Conservation (phyloP, 495 filamentous ascomycete species). For the Xylaria acuta region DNA sequence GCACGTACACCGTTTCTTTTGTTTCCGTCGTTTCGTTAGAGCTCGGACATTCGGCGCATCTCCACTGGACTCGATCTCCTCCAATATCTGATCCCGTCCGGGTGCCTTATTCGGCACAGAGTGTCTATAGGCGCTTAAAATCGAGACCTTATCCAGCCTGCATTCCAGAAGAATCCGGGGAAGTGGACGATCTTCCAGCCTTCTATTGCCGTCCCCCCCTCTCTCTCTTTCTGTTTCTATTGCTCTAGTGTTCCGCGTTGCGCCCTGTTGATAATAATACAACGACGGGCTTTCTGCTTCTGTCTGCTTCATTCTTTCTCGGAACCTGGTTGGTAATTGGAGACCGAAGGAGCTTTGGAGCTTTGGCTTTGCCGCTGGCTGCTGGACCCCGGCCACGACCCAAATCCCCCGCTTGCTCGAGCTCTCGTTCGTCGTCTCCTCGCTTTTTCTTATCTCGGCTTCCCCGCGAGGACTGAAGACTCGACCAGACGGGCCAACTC, state of each 20-base stretch:
- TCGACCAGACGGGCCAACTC: background rate
- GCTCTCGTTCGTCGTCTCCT: background rate
- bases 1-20: constrained; percentile 8
- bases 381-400: constrained; percentile 28
- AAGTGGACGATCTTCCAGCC: background rate
- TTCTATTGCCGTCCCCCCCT: background rate
- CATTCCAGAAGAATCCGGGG: constrained; percentile 20
- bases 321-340: constrained; percentile 1
- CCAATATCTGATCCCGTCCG: background rate
- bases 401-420: constrained; percentile 14
- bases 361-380: constrained; percentile 20
- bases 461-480: constrained; percentile 10
- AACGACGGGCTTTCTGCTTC: background rate
- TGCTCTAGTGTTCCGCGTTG: background rate
- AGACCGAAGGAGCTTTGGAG: constrained; percentile 20
- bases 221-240: background rate
- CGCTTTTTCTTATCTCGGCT: constrained; percentile 15
- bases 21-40: background rate
- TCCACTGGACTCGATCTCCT: background rate
- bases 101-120: background rate
- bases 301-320: background rate
- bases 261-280: background rate
- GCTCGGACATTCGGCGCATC: background rate
- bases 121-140: background rate
- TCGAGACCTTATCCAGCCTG: background rate